Evolutionary conservation across 2,329 filamentous ascomycete genomes (phyloP).

Genomic region (Penicillium corylophilum): DNA sequence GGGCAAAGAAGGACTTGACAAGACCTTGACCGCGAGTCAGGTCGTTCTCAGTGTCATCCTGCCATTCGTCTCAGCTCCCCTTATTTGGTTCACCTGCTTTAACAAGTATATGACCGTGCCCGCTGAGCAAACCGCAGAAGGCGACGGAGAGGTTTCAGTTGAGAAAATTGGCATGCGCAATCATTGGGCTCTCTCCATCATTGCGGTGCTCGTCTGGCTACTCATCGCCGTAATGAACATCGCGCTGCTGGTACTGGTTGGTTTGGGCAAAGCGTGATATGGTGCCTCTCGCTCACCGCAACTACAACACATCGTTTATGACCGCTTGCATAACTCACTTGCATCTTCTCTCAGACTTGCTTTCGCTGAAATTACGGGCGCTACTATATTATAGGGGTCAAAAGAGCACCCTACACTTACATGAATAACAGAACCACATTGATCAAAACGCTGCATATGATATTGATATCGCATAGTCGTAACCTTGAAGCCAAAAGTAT

Average conservation of each 20-base stretch:
- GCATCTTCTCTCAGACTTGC: not conserved
- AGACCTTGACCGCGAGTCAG: slow-evolving; percentile 72
- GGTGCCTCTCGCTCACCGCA: not conserved
- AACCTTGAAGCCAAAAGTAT: not conserved
- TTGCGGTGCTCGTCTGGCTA: slow-evolving; percentile 67
- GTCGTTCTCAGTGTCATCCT: slow-evolving; percentile 76
- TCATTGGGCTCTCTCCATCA: slow-evolving; percentile 59
- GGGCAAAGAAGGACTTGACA: slow-evolving; percentile 67
- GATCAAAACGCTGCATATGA: slow-evolving; percentile 7
- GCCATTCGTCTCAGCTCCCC: slow-evolving; percentile 77
- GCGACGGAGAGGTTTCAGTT: slow-evolving; percentile 28
- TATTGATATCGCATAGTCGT: not conserved
- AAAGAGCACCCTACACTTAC: not conserved
- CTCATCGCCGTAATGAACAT: slow-evolving; percentile 76
- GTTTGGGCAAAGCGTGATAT: slow-evolving; percentile 50
- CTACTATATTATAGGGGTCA: not conserved
- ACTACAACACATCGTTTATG: not conserved
- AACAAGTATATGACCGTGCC: slow-evolving; percentile 75
- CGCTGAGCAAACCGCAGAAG: slow-evolving; percentile 41
- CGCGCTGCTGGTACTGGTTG: slow-evolving; percentile 67
- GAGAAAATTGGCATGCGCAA: slow-evolving; percentile 66
- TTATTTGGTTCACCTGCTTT: slow-evolving; percentile 82
- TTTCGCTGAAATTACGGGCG: not conserved
- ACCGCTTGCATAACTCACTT: not conserved
- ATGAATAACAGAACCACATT: not conserved